Conservation (phyloP, 208 protist species). For the Crithidia thermophila region DNA sequence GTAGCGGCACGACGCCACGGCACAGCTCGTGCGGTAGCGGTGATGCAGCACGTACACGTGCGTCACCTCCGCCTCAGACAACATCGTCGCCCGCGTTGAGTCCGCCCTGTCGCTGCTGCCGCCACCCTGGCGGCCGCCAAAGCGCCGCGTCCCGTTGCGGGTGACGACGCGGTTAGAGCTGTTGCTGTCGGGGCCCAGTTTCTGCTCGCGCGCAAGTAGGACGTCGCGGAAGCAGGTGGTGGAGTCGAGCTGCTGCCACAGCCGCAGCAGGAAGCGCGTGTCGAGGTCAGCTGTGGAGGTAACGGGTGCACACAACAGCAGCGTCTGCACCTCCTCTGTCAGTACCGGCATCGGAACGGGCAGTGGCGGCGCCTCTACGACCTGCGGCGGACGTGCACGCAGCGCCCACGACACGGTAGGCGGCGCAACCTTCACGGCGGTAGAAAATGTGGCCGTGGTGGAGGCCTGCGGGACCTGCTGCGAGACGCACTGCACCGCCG, state of each 20-base stretch:
- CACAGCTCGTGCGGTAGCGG: constrained; percentile 46
- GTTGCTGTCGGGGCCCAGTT: constrained; percentile 24
- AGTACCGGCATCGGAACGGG: background rate
- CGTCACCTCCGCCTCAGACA: constrained; percentile 23
- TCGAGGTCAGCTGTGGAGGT: constrained; percentile 10
- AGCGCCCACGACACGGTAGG: background rate
- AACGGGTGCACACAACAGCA: background rate
- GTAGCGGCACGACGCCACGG: constrained; percentile 31
- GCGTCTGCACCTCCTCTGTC: background rate
- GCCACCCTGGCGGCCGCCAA: background rate
- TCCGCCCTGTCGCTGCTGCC: background rate
- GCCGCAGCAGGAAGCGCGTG: constrained; percentile 7
- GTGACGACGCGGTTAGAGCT: constrained; percentile 15
- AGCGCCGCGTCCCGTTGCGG: constrained; percentile 9
- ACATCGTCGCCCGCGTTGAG: background rate
- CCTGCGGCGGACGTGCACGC: background rate
- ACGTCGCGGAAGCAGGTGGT: constrained; percentile 33
- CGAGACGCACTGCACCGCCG: no score
- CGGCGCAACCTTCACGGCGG: background rate
- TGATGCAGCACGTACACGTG: constrained; percentile 65
- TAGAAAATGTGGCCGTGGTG: background rate
- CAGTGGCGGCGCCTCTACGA: background rate
- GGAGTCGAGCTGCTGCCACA: constrained; percentile 16
- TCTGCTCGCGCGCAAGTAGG: constrained; percentile 11
- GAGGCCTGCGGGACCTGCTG: no score